These are phyloP conservation scores for Calonectria hongkongensis DNA, from an alignment of 2,329 filamentous ascomycete genomes.

Conservation along the genomic window DNA sequence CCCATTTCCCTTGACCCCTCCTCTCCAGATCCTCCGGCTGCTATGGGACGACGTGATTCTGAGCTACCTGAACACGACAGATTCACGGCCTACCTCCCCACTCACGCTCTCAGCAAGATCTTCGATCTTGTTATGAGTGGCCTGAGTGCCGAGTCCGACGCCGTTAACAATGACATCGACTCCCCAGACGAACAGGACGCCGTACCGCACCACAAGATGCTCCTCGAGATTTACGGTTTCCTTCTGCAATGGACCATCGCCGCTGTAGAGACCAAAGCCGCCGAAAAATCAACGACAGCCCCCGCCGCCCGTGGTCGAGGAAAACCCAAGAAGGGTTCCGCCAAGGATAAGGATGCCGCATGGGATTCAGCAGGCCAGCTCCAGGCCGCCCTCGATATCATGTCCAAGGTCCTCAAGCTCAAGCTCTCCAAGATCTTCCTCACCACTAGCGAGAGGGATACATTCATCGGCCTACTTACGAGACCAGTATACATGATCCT, in stretches of 20 bases:
- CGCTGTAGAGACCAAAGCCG: constrained; percentile 93
- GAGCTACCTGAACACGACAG: constrained; percentile 79
- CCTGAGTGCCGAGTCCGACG: constrained; percentile 88
- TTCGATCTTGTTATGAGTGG: constrained; percentile 93
- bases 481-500: constrained; percentile 94
- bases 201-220: constrained; percentile 89
- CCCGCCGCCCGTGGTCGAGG: constrained; percentile 83
- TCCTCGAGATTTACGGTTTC: constrained; percentile 96
- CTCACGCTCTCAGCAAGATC: constrained; percentile 91
- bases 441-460: constrained; percentile 96
- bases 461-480: constrained; percentile 93
- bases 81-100: constrained; percentile 86
- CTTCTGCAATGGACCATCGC: constrained; percentile 96
- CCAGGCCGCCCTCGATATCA: constrained; percentile 90
- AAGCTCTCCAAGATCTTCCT: constrained; percentile 95
- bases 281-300: constrained; percentile 85
- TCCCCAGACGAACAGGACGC: constrained; percentile 90
- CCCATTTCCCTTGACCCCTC: constrained; percentile 67
- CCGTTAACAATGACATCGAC: constrained; percentile 89
- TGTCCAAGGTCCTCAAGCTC: constrained; percentile 96
- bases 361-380: constrained; percentile 95
- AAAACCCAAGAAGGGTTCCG: constrained; percentile 84
- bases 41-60: constrained; percentile 56
- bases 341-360: constrained; percentile 86
- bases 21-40: constrained; percentile 46